phyloP scores from a whole-genome alignment of 352 stramenopile genomes.

The Phytopythium boreale region DNA sequence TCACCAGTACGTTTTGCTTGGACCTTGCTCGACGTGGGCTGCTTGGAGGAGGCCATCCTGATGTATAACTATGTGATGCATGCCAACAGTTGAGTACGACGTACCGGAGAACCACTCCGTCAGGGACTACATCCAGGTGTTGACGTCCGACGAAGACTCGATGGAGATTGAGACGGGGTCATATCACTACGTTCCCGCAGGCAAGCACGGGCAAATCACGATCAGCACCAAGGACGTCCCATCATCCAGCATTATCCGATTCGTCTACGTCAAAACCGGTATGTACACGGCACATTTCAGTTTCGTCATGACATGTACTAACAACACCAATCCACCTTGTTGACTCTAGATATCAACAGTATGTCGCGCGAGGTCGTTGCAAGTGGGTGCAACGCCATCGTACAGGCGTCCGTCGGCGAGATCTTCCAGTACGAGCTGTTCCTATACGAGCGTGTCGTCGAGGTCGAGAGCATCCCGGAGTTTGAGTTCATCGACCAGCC shows the following conservation, averaged over 20 bases:
- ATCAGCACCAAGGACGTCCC: slow-evolving; percentile 75
- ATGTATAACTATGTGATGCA: slow-evolving; percentile 6
- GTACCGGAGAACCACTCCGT: slow-evolving; percentile 76
- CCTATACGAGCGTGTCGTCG: slow-evolving; percentile 84
- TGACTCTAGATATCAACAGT: slow-evolving; percentile 70
- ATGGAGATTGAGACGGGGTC: slow-evolving; percentile 72
- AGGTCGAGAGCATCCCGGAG: slow-evolving; percentile 83
- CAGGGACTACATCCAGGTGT: slow-evolving; percentile 86
- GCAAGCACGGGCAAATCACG: slow-evolving; percentile 64
- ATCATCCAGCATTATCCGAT: slow-evolving; percentile 66
- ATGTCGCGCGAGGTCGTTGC: slow-evolving; percentile 81
- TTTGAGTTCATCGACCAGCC: slow-evolving; percentile 88
- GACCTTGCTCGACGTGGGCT: not conserved
- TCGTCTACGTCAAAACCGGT: slow-evolving; percentile 85
- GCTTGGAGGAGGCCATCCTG: not conserved
- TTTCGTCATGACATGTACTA: not conserved
- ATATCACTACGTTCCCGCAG: slow-evolving; percentile 68
- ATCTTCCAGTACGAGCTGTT: slow-evolving; percentile 89
- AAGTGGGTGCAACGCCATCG: slow-evolving; percentile 81
- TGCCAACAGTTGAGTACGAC: slow-evolving; percentile 67
- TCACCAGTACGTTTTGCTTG: slow-evolving; percentile 52
- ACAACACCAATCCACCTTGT: not conserved
- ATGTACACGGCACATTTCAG: not conserved
- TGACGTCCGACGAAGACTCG: slow-evolving; percentile 73
- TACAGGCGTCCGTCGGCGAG: slow-evolving; percentile 80